Evolutionary conservation across 192 early-diverging fungal species (phyloP).

Genomic region (Umbelopsis isabellina): DNA sequence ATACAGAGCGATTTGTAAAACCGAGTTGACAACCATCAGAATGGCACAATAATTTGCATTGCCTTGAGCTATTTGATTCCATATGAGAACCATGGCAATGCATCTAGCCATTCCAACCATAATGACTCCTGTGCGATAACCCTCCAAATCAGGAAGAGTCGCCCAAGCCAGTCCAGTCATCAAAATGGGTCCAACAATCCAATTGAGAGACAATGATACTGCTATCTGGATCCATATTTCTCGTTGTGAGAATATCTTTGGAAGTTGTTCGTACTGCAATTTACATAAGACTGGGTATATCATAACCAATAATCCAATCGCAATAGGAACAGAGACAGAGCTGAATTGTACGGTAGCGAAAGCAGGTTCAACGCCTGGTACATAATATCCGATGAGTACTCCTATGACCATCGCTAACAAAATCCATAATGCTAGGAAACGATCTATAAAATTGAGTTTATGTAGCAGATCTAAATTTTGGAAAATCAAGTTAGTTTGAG

Average conservation of each 20-base stretch:
- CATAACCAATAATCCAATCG: slow-evolving; percentile 67
- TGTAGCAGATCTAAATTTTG: background rate
- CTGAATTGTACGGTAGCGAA: slow-evolving; percentile 60
- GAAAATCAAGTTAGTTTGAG: too few relatives aligned
- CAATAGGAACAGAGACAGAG: slow-evolving; percentile 71
- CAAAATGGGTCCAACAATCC: slow-evolving; percentile 65
- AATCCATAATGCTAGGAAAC: slow-evolving; percentile 46
- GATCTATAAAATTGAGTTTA: slow-evolving; percentile 39
- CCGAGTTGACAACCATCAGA: slow-evolving; percentile 69
- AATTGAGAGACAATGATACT: slow-evolving; percentile 64
- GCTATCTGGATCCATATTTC: slow-evolving; percentile 56
- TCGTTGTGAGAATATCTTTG: slow-evolving; percentile 37
- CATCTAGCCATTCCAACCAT: slow-evolving; percentile 57
- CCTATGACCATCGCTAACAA: slow-evolving; percentile 58
- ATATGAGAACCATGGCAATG: slow-evolving; percentile 82
- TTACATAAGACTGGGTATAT: slow-evolving; percentile 76
- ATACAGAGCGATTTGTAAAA: slow-evolving; percentile 68
- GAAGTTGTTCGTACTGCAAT: slow-evolving; percentile 54
- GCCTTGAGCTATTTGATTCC: slow-evolving; percentile 70
- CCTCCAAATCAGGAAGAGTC: slow-evolving; percentile 64
- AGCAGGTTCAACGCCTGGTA: slow-evolving; percentile 50
- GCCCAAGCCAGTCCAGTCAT: slow-evolving; percentile 73
- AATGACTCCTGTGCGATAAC: slow-evolving; percentile 67
- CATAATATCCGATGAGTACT: slow-evolving; percentile 63
- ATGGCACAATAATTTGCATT: slow-evolving; percentile 72